A percentile compares a stretch with the other conserved stretches of the same genome.
Evolutionary conservation across 2,329 filamentous ascomycete genomes (phyloP).

Genomic region (Podosphaera leucotricha): DNA sequence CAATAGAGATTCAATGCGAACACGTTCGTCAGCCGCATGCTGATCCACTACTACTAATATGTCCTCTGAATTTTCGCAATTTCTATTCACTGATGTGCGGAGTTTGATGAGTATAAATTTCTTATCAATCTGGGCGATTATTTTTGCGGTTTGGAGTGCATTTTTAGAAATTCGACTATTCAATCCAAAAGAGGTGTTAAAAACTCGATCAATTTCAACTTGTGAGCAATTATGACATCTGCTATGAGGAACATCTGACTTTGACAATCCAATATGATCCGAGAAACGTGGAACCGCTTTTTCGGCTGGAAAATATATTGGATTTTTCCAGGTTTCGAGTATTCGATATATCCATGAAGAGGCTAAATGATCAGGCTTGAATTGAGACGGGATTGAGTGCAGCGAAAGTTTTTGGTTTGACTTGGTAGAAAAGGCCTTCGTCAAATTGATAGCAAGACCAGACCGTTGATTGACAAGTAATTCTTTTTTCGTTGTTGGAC

Average conservation of each 20-base stretch:
- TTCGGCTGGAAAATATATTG: conserved; percentile 37
- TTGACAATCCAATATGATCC: conserved; percentile 11
- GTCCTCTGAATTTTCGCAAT: conserved; percentile 3
- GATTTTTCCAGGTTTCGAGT: conserved; percentile 48
- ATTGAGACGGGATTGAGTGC: conserved; percentile 5
- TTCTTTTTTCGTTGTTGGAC: conserved; percentile 31
- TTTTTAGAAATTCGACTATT: conserved; percentile 34
- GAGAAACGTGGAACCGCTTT: conserved; percentile 21
- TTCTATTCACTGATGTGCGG: neutral
- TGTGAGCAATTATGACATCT: conserved; percentile 11
- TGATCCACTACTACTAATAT: conserved; percentile 65
- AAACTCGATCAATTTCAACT: conserved; percentile 12
- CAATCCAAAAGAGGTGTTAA: conserved; percentile 10
- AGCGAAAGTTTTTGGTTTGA: neutral
- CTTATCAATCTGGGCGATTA: conserved; percentile 64
- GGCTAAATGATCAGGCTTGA: conserved; percentile 9
- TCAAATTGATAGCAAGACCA: conserved; percentile 21
- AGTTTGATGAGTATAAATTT: conserved; percentile 62
- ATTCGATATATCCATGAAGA: conserved; percentile 35
- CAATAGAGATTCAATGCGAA: conserved; percentile 54
- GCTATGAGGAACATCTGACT: conserved; percentile 8
- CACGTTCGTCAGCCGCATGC: conserved; percentile 81
- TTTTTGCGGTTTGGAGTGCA: conserved; percentile 31
- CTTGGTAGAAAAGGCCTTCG: neutral
- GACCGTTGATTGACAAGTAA: conserved; percentile 31